Base-by-base conservation (phyloP, 2,329 filamentous ascomycete species). In the Tolypocladium amazonense region DNA sequence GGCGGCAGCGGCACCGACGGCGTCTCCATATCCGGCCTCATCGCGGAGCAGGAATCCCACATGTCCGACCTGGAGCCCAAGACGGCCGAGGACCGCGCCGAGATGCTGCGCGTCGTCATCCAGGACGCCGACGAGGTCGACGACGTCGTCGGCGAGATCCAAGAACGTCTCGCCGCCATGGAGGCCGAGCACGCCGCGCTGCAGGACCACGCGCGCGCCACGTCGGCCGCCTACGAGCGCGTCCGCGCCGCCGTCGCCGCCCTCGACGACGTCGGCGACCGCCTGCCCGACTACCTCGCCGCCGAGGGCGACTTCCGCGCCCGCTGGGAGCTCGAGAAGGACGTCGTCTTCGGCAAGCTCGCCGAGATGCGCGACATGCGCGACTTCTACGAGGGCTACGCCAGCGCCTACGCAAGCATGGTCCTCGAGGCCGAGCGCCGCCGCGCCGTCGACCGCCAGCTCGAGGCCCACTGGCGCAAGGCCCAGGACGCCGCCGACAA, bases 301-400 rank as follows among this genome's bases (percentile, higher is more conserved):
- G 86, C 86, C 2, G 82, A 88, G 60, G 76, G 80, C 14, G 81
- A 86, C 61, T 92, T 89, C 68, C 77, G 79, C 41, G 75, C 79
- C 27, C 75, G 82, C 2, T 97, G 93, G 91, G 81, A 84, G 35
- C 84, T 88, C 61, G 90, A 96, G 65, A 86, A 87, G 64, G 81
- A 84, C 4, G 81, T 80, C 23, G 89, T 97, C 30, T 79, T 81
- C 41, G 79, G 76, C 20, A 88, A 86, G 65, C 83, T 96, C 47
- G 77, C 81, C 12, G 90, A 96, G 68, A 88, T 97, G 73, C 85
- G 88, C 57, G 84, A 85, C 27, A 83, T 97, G 67, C 81, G 86
- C 14, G 79, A 84, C n/a, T 90, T 97, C 67, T 97, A 97, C 72
- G 88, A 93, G 62, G 87, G 88, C 23, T 99, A 97, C 68, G 81